Conservation (phyloP, 257 asterid species). For the Nemophila menziesii region DNA sequence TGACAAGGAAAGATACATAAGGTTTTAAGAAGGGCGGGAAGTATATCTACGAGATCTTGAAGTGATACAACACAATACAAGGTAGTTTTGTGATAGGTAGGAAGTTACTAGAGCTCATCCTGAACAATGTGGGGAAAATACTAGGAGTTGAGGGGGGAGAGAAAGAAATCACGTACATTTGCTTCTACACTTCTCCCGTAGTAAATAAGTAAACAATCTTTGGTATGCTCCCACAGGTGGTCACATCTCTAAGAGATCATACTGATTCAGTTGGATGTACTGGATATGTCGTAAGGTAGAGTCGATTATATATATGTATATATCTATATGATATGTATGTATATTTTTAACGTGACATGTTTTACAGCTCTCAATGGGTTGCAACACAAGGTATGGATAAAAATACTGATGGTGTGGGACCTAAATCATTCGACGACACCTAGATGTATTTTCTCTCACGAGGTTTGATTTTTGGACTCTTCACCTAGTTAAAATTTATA, state of each 20-base stretch:
- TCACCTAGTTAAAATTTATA: too few relatives aligned
- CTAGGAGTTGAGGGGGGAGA: too few relatives aligned
- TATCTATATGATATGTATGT: background rate
- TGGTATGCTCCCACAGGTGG: constrained; percentile 68
- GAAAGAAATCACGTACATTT: too few relatives aligned
- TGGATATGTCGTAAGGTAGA: constrained; percentile 61
- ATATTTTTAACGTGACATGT: constrained; percentile 8
- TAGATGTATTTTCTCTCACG: constrained; percentile 75
- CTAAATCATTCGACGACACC: constrained; percentile 43
- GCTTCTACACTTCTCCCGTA: background rate
- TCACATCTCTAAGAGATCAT: constrained; percentile 58
- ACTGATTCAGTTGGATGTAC: constrained; percentile 80
- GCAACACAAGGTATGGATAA: constrained; percentile 89
- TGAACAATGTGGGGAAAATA: too few relatives aligned
- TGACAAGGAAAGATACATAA: too few relatives aligned
- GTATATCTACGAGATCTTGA: too few relatives aligned
- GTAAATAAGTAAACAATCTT: background rate
- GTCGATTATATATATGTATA: background rate
- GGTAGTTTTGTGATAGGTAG: too few relatives aligned
- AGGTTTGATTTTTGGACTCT: too few relatives aligned
- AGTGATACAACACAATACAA: too few relatives aligned
- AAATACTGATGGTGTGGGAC: constrained; percentile 84
- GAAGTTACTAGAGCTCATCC: too few relatives aligned
- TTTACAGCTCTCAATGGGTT: constrained; percentile 52
- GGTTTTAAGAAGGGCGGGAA: too few relatives aligned